Evolutionary conservation across 208 protist genomes (phyloP).

Genomic region (Trichomonas vaginalis): DNA sequence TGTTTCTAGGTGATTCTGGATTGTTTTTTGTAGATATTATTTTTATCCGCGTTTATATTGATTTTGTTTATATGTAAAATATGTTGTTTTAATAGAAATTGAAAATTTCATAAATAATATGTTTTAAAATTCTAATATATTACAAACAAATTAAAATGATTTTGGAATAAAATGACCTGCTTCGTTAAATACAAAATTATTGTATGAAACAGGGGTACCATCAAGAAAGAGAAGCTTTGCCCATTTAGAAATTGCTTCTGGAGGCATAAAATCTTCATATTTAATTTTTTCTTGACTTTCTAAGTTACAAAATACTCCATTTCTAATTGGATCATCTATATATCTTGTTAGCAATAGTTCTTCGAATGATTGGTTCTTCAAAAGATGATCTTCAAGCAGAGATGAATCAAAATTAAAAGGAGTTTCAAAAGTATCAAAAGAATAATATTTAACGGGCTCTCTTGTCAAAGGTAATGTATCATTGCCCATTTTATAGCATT

Average conservation of each 20-base stretch:
- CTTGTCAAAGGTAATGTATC: background rate
- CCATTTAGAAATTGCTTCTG: background rate
- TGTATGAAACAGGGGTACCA: background rate
- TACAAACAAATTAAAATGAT: too few species aligned
- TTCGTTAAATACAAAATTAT: background rate
- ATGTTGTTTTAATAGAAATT: too few species aligned
- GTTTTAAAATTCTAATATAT: too few species aligned
- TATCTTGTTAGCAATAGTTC: background rate
- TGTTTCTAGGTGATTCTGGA: too few species aligned
- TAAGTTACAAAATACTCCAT: background rate
- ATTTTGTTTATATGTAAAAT: too few species aligned
- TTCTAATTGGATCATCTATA: background rate
- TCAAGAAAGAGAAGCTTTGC: background rate
- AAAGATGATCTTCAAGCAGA: background rate
- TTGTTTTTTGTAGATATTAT: too few species aligned
- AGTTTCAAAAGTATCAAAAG: background rate
- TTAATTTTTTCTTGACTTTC: background rate
- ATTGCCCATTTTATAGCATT: background rate
- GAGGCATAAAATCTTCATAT: background rate
- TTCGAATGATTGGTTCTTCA: background rate
- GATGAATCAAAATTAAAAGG: background rate
- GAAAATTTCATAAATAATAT: too few species aligned
- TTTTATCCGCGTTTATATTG: too few species aligned
- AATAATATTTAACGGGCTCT: background rate
- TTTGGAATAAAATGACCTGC: background rate